Conservation (phyloP, 2,329 filamentous ascomycete genomes). For the Cordyceps cateniannulata region DNA sequence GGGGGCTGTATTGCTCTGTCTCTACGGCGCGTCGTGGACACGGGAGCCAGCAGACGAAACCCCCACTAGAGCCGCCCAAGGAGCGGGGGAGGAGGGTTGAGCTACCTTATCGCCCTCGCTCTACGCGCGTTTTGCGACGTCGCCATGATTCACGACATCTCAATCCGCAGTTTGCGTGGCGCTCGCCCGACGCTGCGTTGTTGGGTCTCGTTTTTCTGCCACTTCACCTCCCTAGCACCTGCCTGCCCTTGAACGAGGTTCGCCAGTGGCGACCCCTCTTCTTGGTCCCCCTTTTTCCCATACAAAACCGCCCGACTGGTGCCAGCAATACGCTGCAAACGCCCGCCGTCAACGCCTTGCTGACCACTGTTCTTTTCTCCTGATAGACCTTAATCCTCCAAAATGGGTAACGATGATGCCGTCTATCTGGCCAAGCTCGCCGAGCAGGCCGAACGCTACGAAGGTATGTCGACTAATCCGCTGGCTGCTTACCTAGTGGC, state of each 20-base stretch:
- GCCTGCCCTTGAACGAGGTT: slow-evolving; percentile 4
- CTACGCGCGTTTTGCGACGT: neutral
- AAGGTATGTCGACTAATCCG: slow-evolving; percentile 60
- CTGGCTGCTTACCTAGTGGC: neutral
- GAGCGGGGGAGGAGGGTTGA: slow-evolving; percentile 9
- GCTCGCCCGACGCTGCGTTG: neutral
- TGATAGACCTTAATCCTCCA: slow-evolving; percentile 36
- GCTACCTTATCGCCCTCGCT: neutral
- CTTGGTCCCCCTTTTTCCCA: slow-evolving; percentile 1
- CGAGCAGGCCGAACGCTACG: slow-evolving; percentile 99
- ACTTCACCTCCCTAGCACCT: neutral
- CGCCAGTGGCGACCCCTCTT: slow-evolving; percentile 14
- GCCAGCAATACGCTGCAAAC: slow-evolving; percentile 8
- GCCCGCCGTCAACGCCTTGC: slow-evolving; percentile 18
- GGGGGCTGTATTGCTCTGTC: neutral
- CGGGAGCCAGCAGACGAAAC: neutral
- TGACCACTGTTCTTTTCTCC: slow-evolving; percentile 22
- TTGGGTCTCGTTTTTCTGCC: neutral
- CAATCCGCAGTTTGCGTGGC: neutral
- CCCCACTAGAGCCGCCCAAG: slow-evolving; percentile 12
- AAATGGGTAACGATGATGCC: slow-evolving; percentile 98
- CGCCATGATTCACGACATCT: neutral
- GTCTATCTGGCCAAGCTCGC: slow-evolving; percentile 99
- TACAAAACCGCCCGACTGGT: neutral
- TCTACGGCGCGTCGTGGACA: neutral